Conservation (phyloP, 352 stramenopile species). For the Globisporangium barbulae region DNA sequence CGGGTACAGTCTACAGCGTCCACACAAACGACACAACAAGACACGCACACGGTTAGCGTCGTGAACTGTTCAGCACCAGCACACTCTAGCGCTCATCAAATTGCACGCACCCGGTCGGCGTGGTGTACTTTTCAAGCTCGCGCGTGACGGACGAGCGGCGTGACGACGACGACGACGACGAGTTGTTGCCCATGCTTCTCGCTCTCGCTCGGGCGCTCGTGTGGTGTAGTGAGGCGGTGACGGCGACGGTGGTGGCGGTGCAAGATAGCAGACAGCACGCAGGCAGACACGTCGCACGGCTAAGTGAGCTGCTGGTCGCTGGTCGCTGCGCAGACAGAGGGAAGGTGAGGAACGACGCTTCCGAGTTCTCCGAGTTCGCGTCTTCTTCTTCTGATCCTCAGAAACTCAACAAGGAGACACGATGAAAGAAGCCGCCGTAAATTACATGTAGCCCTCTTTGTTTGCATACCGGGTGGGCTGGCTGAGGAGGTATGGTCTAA, state of each 20-base stretch:
- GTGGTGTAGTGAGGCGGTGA: neutral
- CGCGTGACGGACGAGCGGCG: constrained; percentile 32
- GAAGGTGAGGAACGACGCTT: neutral
- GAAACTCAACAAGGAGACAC: neutral
- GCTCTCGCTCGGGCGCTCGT: neutral
- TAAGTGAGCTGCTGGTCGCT: too few species aligned
- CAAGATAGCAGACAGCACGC: neutral
- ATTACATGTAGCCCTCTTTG: neutral
- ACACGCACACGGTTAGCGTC: neutral
- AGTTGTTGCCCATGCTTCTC: constrained; percentile 61
- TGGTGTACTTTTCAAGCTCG: constrained; percentile 68
- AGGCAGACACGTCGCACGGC: neutral
- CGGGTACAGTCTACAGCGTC: constrained; percentile 43
- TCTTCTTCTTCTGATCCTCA: constrained; percentile 4
- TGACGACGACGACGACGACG: constrained; percentile 37
- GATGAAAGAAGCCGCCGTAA: neutral
- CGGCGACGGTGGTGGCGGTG: neutral
- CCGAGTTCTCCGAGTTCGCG: neutral
- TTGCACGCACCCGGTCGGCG: constrained; percentile 47
- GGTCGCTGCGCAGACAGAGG: neutral
- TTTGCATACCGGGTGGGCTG: neutral
- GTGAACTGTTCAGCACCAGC: neutral
- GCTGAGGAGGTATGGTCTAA: neutral
- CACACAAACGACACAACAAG: neutral
- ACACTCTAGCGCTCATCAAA: neutral